Evolutionary conservation across 2,329 filamentous ascomycete genomes (phyloP), one percentile per base, ranked within the genome.

Genomic region (Aspergillus ochraceoroseus): DNA sequence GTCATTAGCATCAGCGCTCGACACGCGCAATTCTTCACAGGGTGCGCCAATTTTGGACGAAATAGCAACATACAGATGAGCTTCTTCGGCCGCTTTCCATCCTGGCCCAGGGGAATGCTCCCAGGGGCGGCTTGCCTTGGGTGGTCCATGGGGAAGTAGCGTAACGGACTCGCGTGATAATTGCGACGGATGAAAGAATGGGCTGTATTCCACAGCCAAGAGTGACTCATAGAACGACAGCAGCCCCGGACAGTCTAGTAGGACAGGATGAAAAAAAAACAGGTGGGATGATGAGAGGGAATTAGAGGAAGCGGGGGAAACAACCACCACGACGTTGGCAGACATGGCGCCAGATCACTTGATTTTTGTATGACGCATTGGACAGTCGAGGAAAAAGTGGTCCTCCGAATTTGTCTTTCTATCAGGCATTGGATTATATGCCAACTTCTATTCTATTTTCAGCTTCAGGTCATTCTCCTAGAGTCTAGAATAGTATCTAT

Each of bases 41-140:
- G n/a, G n/a, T n/a, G n/a, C n/a, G n/a, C n/a, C n/a, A n/a, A n/a
- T n/a, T n/a, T n/a, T n/a, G n/a, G n/a, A n/a, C n/a, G n/a, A n/a
- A n/a, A n/a, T n/a, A 9, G 15, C 18, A 13, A 19, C 31, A 19
- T 37, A 42, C 38, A 39, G 13, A 44, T 40, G 6, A 41, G 34
- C 28, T 45, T 45, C 38, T 45, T 45, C 13, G 43, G 43, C 18
- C 37, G 38, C n/a, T 38, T 29, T n/a, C n/a, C n/a, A n/a, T n/a
- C n/a, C n/a, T n/a, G n/a, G n/a, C n/a, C n/a, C n/a, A n/a, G n/a
- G n/a, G n/a, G n/a, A n/a, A n/a, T n/a, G n/a, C n/a, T n/a, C n/a
- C n/a, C n/a, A n/a, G n/a, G n/a, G 2, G 32, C 34, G 14, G 38
- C 23, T 13, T 35, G 12, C 23, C 25, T 29, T 23, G 37, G 22